Evolutionary conservation across 768 basidiomycete genomes (phyloP), one percentile per base, ranked within the genome.

Genomic region (Mycena crocata): DNA sequence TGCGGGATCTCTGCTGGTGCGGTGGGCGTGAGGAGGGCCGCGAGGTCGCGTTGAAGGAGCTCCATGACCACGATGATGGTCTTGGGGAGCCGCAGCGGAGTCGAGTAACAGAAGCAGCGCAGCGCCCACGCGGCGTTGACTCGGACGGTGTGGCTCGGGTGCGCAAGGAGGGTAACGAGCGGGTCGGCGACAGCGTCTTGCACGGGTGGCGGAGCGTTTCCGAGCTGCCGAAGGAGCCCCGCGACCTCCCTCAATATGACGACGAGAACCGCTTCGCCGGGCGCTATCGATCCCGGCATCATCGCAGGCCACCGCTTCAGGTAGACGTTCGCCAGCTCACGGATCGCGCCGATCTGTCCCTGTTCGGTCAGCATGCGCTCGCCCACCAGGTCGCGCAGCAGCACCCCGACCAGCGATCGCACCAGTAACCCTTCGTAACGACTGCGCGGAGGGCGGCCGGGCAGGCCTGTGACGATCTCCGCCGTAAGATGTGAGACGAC

Each of bases 221-320:
- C 97, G 30, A 98, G 86, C 71, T 95, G 94, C 63, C 92, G 91
- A 19, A 99, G 78, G 21, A 99, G 79, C 1, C 93, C 93, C 0
- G 94, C 91, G 24, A 95, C 90, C 77, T 99, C 96, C 57, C 90
- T 85, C 24, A 98, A 81, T 8, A 89, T 90, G 32, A 96, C 84
- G 2, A 89, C 86, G 8, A 98, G 82, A 1, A 93, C 87, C 1
- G 87, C 75, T 8, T 92, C 85, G 37, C 79, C 82, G 0, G 95
- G 93, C 0, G 91, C 86, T 23, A 81, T 81, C 69, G 94, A 91
- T 9, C 94, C 94, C 13, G 95, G 95, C 86, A 98, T 90, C 79
- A 97, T 87, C 0, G 94, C 92, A 1, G 96, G 95, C 95, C 95
- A 98, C 57, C 94, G 87, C 77, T 93, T 95, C 64, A 98, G 81